Evolutionary conservation across 352 stramenopile species (phyloP).

Genomic region (Globisporangium cederbergense): DNA sequence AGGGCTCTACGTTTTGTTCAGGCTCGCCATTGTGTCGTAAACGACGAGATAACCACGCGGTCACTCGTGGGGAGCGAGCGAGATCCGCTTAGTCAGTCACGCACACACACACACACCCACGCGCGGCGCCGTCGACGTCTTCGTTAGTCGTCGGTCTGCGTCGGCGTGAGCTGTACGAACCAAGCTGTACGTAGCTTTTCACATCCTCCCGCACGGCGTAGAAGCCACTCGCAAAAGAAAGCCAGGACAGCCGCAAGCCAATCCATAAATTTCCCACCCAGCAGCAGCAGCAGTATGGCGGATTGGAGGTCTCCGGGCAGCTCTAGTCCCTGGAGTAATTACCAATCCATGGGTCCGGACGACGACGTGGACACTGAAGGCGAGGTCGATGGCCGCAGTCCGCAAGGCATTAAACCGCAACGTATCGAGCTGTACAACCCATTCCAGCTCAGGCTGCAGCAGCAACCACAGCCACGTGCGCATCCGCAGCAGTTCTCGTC

Average conservation of each 20-base stretch:
- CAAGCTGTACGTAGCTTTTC: neutral
- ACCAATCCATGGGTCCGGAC: constrained; percentile 6
- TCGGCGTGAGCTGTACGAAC: neutral
- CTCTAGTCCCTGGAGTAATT: constrained; percentile 3
- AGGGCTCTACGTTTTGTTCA: neutral
- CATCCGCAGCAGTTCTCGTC: neutral
- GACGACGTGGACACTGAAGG: neutral
- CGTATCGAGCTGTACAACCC: neutral
- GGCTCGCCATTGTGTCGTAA: neutral
- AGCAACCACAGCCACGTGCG: neutral
- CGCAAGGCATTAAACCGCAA: neutral
- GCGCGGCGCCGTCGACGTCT: too few species aligned
- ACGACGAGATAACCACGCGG: neutral
- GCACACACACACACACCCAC: too few species aligned
- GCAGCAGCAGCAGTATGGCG: neutral
- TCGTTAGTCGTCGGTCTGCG: too few species aligned
- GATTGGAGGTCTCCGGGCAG: constrained; percentile 1
- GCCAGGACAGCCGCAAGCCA: neutral
- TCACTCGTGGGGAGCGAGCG: too few species aligned
- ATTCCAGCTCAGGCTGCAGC: neutral
- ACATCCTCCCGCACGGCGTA: neutral
- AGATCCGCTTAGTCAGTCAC: too few species aligned
- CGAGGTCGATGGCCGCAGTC: neutral
- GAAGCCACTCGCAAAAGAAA: neutral
- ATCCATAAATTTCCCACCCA: neutral